Conservation (phyloP, 805 yeast species). For the Cyberlindnera galapagoensis region DNA sequence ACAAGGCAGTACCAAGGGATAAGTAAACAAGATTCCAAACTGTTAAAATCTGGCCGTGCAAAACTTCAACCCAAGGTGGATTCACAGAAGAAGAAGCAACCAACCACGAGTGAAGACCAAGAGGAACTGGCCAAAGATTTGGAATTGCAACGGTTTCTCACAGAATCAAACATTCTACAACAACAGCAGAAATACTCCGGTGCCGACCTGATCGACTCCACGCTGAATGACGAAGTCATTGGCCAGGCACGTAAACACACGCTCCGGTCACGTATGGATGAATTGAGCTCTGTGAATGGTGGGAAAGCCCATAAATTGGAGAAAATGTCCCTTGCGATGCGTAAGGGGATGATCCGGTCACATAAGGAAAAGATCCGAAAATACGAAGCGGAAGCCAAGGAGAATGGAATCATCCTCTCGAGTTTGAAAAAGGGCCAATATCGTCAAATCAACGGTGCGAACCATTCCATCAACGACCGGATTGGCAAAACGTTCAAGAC, state of each 20-base stretch:
- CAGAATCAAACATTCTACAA: slow-evolving; percentile 61
- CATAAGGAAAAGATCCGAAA: slow-evolving; percentile 45
- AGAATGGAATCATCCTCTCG: slow-evolving; percentile 86
- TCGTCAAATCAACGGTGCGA: slow-evolving; percentile 48
- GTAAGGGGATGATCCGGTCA: slow-evolving; percentile 74
- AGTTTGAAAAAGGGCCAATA: slow-evolving; percentile 61
- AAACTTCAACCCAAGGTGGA: slow-evolving; percentile 30
- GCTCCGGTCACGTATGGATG: slow-evolving; percentile 48
- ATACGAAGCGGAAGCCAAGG: slow-evolving; percentile 72
- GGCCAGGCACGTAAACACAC: slow-evolving; percentile 68
- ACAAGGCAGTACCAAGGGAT: slow-evolving; percentile 25
- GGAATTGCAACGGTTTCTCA: slow-evolving; percentile 62
- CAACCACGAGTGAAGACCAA: slow-evolving; percentile 29
- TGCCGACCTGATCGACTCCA: slow-evolving; percentile 47
- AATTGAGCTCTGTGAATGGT: slow-evolving; percentile 37
- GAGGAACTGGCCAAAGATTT: slow-evolving; percentile 63
- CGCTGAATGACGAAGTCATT: slow-evolving; percentile 49
- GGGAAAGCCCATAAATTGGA: slow-evolving; percentile 40
- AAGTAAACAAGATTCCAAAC: slow-evolving; percentile 43
- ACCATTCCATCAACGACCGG: slow-evolving; percentile 30
- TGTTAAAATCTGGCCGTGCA: slow-evolving; percentile 50
- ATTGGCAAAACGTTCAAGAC: slow-evolving; percentile 45
- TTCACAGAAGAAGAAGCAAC: slow-evolving; percentile 1
- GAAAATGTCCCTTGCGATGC: slow-evolving; percentile 82
- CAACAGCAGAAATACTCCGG: slow-evolving; percentile 37